Conservation (phyloP, 345 rosid genomes). For the Linum trigynum region DNA sequence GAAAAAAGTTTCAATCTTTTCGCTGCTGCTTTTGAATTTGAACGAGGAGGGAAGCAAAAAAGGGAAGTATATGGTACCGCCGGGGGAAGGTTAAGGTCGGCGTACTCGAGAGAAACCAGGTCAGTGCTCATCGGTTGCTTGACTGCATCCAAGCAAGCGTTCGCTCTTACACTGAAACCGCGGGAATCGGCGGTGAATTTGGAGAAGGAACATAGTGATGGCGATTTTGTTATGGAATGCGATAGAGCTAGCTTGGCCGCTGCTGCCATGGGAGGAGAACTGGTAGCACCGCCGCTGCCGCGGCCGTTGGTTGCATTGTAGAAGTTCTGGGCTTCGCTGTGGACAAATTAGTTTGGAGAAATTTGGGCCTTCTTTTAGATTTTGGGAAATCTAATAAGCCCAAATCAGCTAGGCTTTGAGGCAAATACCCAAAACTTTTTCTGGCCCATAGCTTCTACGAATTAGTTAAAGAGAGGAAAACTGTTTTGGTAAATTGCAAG, state of each 20-base stretch:
- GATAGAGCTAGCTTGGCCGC: background rate
- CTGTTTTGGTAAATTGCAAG: too few relatives aligned
- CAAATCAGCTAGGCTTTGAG: too few relatives aligned
- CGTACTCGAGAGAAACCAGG: conserved; percentile 67
- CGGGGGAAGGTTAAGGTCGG: conserved; percentile 52
- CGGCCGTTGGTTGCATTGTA: background rate
- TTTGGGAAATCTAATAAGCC: too few relatives aligned
- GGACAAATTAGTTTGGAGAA: background rate
- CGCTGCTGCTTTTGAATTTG: background rate
- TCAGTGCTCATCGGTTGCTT: conserved; percentile 43
- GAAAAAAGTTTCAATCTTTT: conserved; percentile 1
- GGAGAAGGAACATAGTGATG: background rate
- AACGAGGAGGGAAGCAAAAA: background rate
- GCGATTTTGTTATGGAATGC: background rate
- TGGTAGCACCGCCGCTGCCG: background rate
- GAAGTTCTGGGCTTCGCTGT: too few relatives aligned
- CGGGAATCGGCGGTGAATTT: background rate
- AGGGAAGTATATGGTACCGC: background rate
- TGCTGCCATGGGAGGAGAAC: background rate
- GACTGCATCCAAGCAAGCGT: conserved; percentile 10
- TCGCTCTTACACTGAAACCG: conserved; percentile 8
- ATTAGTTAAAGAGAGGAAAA: too few relatives aligned
- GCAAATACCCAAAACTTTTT: too few relatives aligned
- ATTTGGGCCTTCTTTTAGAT: background rate
- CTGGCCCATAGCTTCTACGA: too few relatives aligned